Conservation (phyloP, 345 rosid genomes). For the Gossypium australe region DNA sequence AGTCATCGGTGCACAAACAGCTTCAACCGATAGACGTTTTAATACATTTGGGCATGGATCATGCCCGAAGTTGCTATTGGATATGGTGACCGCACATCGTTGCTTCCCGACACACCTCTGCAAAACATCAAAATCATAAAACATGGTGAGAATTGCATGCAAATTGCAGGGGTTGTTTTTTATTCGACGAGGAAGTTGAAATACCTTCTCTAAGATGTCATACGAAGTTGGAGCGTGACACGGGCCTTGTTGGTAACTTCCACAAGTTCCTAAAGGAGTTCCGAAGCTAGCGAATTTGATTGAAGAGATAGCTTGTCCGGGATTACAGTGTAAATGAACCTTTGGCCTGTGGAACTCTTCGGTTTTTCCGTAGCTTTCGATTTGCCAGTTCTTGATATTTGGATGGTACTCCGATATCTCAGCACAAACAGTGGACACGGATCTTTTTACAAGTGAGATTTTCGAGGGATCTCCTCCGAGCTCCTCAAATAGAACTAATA, state of each 20-base stretch:
- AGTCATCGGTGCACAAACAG: slow-evolving; percentile 16
- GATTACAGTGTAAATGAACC: slow-evolving; percentile 75
- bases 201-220: slow-evolving; percentile 72
- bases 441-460: slow-evolving; percentile 79
- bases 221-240: slow-evolving; percentile 85
- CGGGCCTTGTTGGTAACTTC: slow-evolving; percentile 86
- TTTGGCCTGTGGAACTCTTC: slow-evolving; percentile 82
- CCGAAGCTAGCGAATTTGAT: slow-evolving; percentile 98
- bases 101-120: slow-evolving; percentile 77
- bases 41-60: slow-evolving; percentile 19
- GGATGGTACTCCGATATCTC: slow-evolving; percentile 87
- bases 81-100: slow-evolving; percentile 19
- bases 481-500: slow-evolving; percentile 84
- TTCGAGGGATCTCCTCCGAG: slow-evolving; percentile 88
- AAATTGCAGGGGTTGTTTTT: not conserved
- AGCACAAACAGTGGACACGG: slow-evolving; percentile 73
- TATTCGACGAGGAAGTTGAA: not conserved
- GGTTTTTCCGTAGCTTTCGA: slow-evolving; percentile 90
- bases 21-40: slow-evolving; percentile 17
- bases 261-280: slow-evolving; percentile 92
- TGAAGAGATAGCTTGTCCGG: slow-evolving; percentile 72
- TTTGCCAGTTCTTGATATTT: slow-evolving; percentile 90
- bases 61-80: slow-evolving; percentile 18
- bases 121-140: slow-evolving; percentile 9
- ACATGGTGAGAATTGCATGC: slow-evolving; percentile 12